Percentiles rank a stretch among this genome's conserved stretches.
These are phyloP conservation scores for Pseudocercospora musae DNA, from an alignment of 2,329 filamentous ascomycete species.

Conservation along the genomic window DNA sequence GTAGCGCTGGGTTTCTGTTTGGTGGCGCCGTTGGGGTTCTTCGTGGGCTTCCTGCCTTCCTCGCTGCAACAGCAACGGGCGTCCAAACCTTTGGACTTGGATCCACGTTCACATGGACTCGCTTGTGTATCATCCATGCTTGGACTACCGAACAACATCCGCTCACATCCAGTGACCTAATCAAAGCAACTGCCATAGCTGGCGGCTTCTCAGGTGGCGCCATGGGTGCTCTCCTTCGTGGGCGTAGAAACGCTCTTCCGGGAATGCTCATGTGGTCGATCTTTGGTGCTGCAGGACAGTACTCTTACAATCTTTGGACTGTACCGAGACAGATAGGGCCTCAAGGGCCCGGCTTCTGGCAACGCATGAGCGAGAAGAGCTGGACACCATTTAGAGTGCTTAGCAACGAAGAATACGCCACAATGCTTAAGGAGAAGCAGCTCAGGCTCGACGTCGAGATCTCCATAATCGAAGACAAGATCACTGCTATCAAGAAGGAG, in stretches of 20 bases:
- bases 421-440: conserved; percentile 68
- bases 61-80: conserved; percentile 70
- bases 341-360: conserved; percentile 40
- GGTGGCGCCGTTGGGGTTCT: conserved; percentile 51
- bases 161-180: conserved; percentile 49
- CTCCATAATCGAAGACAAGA: conserved; percentile 72
- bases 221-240: conserved; percentile 56
- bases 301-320: conserved; percentile 50
- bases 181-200: conserved; percentile 66
- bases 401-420: conserved; percentile 68
- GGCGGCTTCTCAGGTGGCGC: conserved; percentile 62
- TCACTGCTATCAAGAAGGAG: conserved; percentile 49
- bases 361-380: conserved; percentile 57
- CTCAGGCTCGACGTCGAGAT: conserved; percentile 72
- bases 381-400: conserved; percentile 70
- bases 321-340: conserved; percentile 35
- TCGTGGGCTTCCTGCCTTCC: conserved; percentile 60
- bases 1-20: conserved; percentile 63
- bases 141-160: conserved; percentile 24
- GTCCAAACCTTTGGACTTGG: conserved; percentile 80
- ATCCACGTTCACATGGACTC: conserved; percentile 68
- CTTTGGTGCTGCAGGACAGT: conserved; percentile 57
- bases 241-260: conserved; percentile 55
- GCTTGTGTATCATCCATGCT: conserved; percentile 39
- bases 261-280: conserved; percentile 58